Base-by-base conservation (phyloP, 352 stramenopile species). In the Globisporangium polare region DNA sequence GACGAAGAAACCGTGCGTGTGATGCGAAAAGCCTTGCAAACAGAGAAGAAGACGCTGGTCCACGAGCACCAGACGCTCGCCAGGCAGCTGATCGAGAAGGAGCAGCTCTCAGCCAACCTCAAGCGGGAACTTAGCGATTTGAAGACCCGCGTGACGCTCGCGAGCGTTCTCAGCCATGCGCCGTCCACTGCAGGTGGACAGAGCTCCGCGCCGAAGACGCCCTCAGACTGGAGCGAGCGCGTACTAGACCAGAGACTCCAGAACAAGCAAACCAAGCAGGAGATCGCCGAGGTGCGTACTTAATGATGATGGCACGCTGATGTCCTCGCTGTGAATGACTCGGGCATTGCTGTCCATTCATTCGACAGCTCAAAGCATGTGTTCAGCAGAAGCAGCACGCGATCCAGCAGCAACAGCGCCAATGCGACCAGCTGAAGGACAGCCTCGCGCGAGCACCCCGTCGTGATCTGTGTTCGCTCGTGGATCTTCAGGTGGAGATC, bases 401-500 rank as follows among this genome's bases (percentile, higher is more conserved):
- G 24, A 33, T 70, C 43, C 31, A 53, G 3, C 43, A 73, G 33
- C 62, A 49, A 10, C 53, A 77, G 33, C 64, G 71, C 26, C 62
- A 70, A 17, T 57, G 68, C 53, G 68, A 86, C 12, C 59, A 84
- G 31, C 67, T 86, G 13, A 51, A 59, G 26, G 57, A 60, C 2
- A 69, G 63, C 18, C 42, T 89, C 17, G 57, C 57, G 1, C 69
- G 69, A 0, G 66, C 88, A 1, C 77, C 78, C 26, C 58, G 65
- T 10, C 71, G 77, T 50, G 73, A 90, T 17, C 57, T 86, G 41
- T 73, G 66, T 37, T 75, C 78, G 13, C 65, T 88, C 10, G 68
- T 80, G 5, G 77, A 88, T 2, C 29, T 88, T 1, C 77, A 89
- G 27, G 60, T 86, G 3, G 75, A 85, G 45, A 79, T 90, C 33